Base-by-base conservation (phyloP, 371 early-diverging fungal species). In the Mortierella sp. region DNA sequence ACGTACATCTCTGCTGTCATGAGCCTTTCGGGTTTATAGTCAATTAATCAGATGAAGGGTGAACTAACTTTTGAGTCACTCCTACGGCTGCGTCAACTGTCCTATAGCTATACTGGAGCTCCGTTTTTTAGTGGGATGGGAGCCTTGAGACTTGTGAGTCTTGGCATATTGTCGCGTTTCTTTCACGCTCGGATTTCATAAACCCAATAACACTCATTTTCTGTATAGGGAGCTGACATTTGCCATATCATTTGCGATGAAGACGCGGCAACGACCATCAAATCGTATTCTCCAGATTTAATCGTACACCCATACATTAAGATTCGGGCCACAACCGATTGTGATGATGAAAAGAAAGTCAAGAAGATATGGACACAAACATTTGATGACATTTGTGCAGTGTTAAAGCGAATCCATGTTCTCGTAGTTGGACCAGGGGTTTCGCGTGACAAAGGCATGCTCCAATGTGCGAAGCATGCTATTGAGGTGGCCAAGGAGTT, bases 371-470 rank as follows among this genome's bases (percentile, higher is more conserved):
- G 70, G 76, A 83, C 77, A 45, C 77, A 89, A 32, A 68, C 77
- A 13, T 41, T 65, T 45, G 79, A 77, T 13, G 58, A 74, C 0
- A 68, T 82, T 45, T 76, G 83, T 0, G 63, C 70, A n/a, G 52
- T 94, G 1, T 85, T 96, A 47, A 73, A 86, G 3, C 90, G 96
- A n/a, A 69, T 96, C 1, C 96, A 99, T 84, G 95, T 93, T 0
- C 83, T 97, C 13, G 91, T 97, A 0, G 85, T 97, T 19, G 99
- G 99, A 0, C 97, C 99, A 5, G 99, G 99, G 0, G 83, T 98
- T 22, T 94, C 95, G 8, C 87, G 97, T 41, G 95, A 97, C 74
- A 61, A 73, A 16, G 58, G 85, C 4, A 93, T 96, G 88, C 86
- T 90, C 8, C 86, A 89, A 40, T 82, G 85, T 40, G 94, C 94